A percentile compares a stretch with the other conserved stretches of the same genome.
Evolutionary conservation across 495 filamentous ascomycete species (phyloP).

Genomic region (Penicillium crystallinum): DNA sequence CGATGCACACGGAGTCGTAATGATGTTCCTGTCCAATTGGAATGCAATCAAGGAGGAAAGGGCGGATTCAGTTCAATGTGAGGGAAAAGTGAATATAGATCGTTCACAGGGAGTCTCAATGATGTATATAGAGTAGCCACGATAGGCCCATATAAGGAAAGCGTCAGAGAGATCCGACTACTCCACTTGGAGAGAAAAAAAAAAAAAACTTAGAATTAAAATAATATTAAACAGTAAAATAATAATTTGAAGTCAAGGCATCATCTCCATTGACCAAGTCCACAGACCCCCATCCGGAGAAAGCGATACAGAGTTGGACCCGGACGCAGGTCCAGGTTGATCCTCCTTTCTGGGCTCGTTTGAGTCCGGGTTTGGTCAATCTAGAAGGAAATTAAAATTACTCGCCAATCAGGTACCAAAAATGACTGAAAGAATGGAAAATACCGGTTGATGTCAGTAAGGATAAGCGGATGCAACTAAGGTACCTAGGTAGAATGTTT

Average conservation of each 20-base stretch:
- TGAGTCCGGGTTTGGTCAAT: conserved; percentile 34
- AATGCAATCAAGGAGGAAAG: conserved; percentile 8
- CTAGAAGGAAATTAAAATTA: conserved; percentile 13
- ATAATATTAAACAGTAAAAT: conserved; percentile 19
- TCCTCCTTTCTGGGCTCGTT: conserved; percentile 42
- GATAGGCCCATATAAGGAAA: conserved; percentile 35
- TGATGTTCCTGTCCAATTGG: conserved; percentile 18
- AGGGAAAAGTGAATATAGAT: conserved; percentile 13
- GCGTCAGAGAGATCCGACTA: conserved; percentile 16
- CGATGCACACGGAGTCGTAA: too few relatives aligned
- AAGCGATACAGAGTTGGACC: conserved; percentile 41
- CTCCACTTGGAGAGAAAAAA: conserved; percentile 9
- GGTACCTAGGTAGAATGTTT: conserved; percentile 30
- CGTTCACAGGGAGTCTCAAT: conserved; percentile 16
- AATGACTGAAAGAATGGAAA: conserved; percentile 11
- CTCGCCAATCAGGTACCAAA: not conserved
- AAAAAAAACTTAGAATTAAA: conserved; percentile 12
- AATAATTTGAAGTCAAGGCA: conserved; percentile 43
- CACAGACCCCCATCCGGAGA: conserved; percentile 36
- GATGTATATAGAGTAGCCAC: conserved; percentile 28
- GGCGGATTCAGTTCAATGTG: not conserved
- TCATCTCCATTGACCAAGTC: conserved; percentile 30
- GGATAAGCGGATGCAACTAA: conserved; percentile 37
- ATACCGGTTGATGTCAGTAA: conserved; percentile 43
- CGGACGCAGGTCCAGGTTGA: conserved; percentile 47